Evolutionary conservation across 2,329 filamentous ascomycete genomes (phyloP), one percentile per base, ranked within the genome.

Genomic region (Chaetomiaceae sp.): DNA sequence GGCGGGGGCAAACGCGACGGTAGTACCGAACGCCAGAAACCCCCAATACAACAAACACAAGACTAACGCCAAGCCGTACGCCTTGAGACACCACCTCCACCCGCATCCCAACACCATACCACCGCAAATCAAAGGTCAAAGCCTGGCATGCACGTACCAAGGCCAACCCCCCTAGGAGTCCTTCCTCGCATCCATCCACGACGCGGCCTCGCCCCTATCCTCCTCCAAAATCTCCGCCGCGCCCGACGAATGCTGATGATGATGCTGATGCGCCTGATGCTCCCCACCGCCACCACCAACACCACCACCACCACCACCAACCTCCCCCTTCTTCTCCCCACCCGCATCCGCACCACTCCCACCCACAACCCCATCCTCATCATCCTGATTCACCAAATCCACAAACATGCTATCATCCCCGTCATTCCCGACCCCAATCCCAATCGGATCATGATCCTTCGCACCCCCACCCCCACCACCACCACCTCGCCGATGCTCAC

Each of bases 331-430:
- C 55, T 70, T 71, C 7, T 72, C 70, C 4, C n/a, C n/a, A n/a
- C n/a, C n/a, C n/a, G n/a, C n/a, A n/a, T n/a, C n/a, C n/a, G n/a
- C n/a, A n/a, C n/a, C n/a, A n/a, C n/a, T n/a, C n/a, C n/a, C n/a
- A n/a, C n/a, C n/a, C n/a, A n/a, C n/a, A n/a, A n/a, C n/a, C n/a
- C n/a, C n/a, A n/a, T 75, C 73, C 19, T 70, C 66, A 11, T 76
- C 71, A 14, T 75, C 71, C 47, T 73, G 68, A 48, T 78, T 75
- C 3, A 74, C 76, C 53, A 79, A 68, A 35, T 78, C 75, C 36
- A 72, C 67, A 57, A 78, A 78, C 72, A 79, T 77, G 53, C 71
- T 72, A 46, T 76, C 73, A 20, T 71, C 73, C 35, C 67, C 68
- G 19, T 71, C 69, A 5, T 65, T 60, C 2, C 52, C 58, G 14